Base-by-base conservation (phyloP, 2,329 filamentous ascomycete genomes). In the Penicillium brevicompactum region DNA sequence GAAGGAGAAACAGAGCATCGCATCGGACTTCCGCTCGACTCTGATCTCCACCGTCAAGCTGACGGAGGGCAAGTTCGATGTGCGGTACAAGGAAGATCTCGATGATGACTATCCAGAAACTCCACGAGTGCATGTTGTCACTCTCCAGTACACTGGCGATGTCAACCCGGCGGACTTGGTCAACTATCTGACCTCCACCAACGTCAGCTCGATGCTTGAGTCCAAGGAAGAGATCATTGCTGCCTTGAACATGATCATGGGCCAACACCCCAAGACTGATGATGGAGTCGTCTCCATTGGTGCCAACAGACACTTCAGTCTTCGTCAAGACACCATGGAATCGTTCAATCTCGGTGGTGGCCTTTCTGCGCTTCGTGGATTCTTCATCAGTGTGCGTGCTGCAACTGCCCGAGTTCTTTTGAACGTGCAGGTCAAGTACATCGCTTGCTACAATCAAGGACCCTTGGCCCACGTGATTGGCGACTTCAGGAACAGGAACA, bases 391-490 rank as follows among this genome's bases (percentile, higher is more conserved):
- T 63, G 81, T 85, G 30, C 82, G 86, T 5, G 79, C 83, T 2
- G 80, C 83, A 2, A 82, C 83, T 13, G 79, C 78, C 38, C 78
- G 84, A 3, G 72, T 88, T 4, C 66, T 88, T 1, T 68, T 88
- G 11, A 88, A 89, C 53, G 74, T 88, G 3, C 86, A 88, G 55
- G 84, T 87, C 24, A 83, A 83, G 8, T 81, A 82, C 43, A 77
- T 79, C 2, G 83, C 84, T 0, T 87, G 85, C 63, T 85, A 84
- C 68, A 76, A 82, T 59, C 62, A 76, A 2, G 76, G 75, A 1
- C 68, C 71, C 2, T 67, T 86, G 18, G 51, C 48, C 3, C 32
- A 60, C 0, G 53, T 81, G 0, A 75, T 82, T 43, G 65, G 68
- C 9, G 55, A 55, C 3, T 62, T 55, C 52, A 41, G 65, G 60